A percentile compares a stretch with the other conserved stretches of the same genome.
These are phyloP conservation scores for Didymella glomerata DNA, from an alignment of 2,329 filamentous ascomycete species.

Conservation along the genomic window DNA sequence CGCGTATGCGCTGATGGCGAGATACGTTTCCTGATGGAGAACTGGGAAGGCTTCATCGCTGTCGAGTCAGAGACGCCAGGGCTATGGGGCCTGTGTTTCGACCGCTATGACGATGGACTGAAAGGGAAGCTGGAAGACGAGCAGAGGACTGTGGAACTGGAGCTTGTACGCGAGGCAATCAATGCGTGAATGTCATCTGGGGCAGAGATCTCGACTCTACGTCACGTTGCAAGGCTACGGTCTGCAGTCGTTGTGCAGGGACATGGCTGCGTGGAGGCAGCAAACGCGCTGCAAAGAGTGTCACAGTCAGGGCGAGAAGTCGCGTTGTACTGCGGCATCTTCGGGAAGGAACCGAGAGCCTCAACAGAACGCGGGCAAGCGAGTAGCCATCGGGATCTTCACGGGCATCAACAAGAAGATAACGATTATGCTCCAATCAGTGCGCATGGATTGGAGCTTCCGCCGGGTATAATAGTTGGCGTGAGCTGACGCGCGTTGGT, in stretches of 20 bases:
- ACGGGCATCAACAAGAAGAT: neutral
- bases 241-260: neutral
- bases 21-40: slow-evolving; percentile 61
- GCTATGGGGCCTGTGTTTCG: slow-evolving; percentile 62
- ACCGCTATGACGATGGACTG: slow-evolving; percentile 55
- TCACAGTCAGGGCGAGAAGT: neutral
- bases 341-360: slow-evolving; percentile 4
- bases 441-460: neutral
- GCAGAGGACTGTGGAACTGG: slow-evolving; percentile 29
- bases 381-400: neutral
- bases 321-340: slow-evolving; percentile 7
- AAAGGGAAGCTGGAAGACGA: slow-evolving; percentile 42
- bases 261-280: neutral
- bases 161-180: slow-evolving; percentile 28
- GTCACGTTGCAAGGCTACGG: neutral
- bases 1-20: slow-evolving; percentile 78
- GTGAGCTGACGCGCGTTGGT: slow-evolving; percentile 14
- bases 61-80: slow-evolving; percentile 58
- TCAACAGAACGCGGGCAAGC: neutral
- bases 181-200: neutral
- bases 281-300: neutral
- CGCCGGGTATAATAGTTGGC: slow-evolving; percentile 6
- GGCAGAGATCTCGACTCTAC: neutral
- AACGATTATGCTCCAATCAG: neutral
- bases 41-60: slow-evolving; percentile 64